A percentile compares a stretch with the other conserved stretches of the same genome.
Evolutionary conservation across 148 eudicot genomes (phyloP).

Genomic region (Rhododendron griersonianum): DNA sequence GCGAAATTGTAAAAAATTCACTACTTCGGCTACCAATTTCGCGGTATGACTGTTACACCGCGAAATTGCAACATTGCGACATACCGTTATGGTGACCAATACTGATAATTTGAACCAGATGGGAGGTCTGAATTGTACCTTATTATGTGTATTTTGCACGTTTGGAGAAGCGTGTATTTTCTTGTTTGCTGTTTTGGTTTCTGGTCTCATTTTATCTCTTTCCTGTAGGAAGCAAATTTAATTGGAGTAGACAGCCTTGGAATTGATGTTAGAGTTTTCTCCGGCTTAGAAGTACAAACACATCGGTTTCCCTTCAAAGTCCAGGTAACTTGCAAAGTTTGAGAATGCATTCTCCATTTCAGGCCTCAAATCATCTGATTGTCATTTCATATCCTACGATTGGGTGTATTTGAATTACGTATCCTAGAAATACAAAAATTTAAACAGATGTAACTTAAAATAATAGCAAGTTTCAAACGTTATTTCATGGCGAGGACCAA

Average conservation of each 20-base stretch:
- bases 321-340: slow-evolving; percentile 20
- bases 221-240: slow-evolving; percentile 37
- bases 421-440: not conserved
- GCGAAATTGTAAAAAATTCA: too few relatives aligned
- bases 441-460: not conserved
- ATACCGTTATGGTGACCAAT: not conserved
- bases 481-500: not conserved
- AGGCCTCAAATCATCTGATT: not conserved
- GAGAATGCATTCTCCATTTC: not conserved
- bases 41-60: too few relatives aligned
- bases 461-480: not conserved
- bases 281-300: slow-evolving; percentile 43
- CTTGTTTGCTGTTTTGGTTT: not conserved
- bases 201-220: not conserved
- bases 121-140: not conserved
- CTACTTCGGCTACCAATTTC: too few relatives aligned
- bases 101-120: not conserved
- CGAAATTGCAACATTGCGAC: not conserved
- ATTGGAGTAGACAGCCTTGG: slow-evolving; percentile 60
- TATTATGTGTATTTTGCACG: not conserved
- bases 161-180: not conserved
- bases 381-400: not conserved
- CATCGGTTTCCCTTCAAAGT: slow-evolving; percentile 52
- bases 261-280: slow-evolving; percentile 43
- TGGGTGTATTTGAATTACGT: not conserved